Conservation (phyloP, 139 green algal genomes). For the Astrephomene gubernaculifera region DNA sequence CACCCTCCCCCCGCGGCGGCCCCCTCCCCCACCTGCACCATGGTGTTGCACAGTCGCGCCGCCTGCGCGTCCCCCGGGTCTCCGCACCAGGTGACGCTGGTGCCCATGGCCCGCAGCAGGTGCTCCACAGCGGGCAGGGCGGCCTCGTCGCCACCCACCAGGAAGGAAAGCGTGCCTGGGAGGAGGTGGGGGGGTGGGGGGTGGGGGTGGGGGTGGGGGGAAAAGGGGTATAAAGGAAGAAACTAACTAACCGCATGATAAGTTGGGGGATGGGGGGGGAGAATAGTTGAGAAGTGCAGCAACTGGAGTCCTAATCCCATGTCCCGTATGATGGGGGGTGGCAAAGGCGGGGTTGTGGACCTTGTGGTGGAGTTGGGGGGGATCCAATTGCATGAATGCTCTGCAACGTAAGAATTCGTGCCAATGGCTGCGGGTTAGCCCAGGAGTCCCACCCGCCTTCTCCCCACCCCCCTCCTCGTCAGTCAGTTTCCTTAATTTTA, state of each 20-base stretch:
- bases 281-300: too few species aligned
- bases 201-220: background rate
- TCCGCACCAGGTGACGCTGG: constrained; percentile 66
- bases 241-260: too few species aligned
- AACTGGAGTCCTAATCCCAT: too few species aligned
- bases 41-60: constrained; percentile 25
- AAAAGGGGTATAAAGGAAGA: background rate
- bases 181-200: background rate
- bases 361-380: too few species aligned
- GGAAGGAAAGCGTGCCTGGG: constrained; percentile 80
- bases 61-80: constrained; percentile 34
- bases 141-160: constrained; percentile 74
- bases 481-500: too few species aligned
- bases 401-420: too few species aligned
- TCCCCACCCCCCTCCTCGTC: background rate
- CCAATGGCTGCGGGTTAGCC: too few species aligned
- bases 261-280: too few species aligned
- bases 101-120: constrained; percentile 75
- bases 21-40: constrained; percentile 14
- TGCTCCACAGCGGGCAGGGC: constrained; percentile 46
- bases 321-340: too few species aligned
- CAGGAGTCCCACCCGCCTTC: background rate
- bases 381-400: too few species aligned
- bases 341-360: too few species aligned
- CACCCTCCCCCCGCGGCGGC: background rate